phyloP scores from a whole-genome alignment of 257 asterid genomes.

The Solanum gracilifrons region DNA sequence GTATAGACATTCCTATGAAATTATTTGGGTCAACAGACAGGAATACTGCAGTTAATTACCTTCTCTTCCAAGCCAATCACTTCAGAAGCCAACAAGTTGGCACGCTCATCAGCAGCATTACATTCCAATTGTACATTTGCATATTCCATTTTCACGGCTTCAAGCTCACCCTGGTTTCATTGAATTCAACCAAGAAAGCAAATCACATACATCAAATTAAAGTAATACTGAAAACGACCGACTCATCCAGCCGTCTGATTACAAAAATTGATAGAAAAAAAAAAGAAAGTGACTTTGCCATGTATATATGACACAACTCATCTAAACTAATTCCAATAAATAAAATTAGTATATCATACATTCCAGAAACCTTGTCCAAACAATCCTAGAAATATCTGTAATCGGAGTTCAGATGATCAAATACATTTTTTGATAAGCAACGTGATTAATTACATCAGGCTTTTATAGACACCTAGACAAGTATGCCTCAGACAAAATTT shows the following conservation, averaged over 20 bases:
- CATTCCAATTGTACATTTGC: conserved; percentile 83
- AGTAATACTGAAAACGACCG: not conserved
- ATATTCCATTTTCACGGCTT: conserved; percentile 58
- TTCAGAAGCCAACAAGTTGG: conserved; percentile 88
- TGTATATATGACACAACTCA: not conserved
- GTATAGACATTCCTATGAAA: not conserved
- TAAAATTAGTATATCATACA: not conserved
- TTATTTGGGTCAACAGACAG: not conserved
- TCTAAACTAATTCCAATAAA: not conserved
- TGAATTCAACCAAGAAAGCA: not conserved
- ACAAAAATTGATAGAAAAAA: not conserved
- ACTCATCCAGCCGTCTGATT: not conserved
- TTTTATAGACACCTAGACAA: not conserved
- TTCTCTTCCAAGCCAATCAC: conserved; percentile 95
- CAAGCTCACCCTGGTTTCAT: conserved; percentile 65
- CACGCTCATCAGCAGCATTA: conserved; percentile 95
- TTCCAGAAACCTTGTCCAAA: not conserved
- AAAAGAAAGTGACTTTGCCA: not conserved
- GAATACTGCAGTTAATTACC: conserved; percentile 28
- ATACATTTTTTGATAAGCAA: not conserved
- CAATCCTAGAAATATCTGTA: not conserved
- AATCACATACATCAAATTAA: not conserved
- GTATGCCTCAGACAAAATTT: not conserved
- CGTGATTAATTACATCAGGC: not conserved
- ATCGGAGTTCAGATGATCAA: not conserved